phyloP scores from a whole-genome alignment of 192 early-diverging fungal genomes.

The Mortierella alpina region DNA sequence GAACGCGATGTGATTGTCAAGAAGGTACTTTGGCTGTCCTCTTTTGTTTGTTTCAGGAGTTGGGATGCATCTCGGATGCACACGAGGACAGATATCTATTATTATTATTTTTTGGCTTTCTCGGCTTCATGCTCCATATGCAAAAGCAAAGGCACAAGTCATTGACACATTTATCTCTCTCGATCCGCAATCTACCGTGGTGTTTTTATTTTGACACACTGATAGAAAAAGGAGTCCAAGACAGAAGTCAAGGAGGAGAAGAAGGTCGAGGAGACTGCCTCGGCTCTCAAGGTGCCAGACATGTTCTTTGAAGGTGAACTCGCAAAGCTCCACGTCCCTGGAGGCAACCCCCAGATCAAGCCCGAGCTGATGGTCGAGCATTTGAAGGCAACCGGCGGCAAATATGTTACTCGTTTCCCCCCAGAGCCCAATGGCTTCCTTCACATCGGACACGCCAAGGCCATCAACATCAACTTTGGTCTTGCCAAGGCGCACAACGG shows the following conservation, averaged over 20 bases:
- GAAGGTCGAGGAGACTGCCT: slow-evolving; percentile 41
- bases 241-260: slow-evolving; percentile 51
- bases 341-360: slow-evolving; percentile 96
- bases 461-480: slow-evolving; percentile 99
- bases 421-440: slow-evolving; percentile 99
- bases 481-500: slow-evolving; percentile 93
- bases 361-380: slow-evolving; percentile 91
- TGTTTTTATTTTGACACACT: not conserved
- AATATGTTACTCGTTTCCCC: slow-evolving; percentile 97
- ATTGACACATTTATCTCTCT: not conserved
- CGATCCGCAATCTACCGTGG: not conserved
- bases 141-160: not conserved
- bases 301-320: slow-evolving; percentile 96
- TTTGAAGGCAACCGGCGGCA: slow-evolving; percentile 88
- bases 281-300: slow-evolving; percentile 59
- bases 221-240: slow-evolving; percentile 72
- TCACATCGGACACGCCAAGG: slow-evolving; percentile 99
- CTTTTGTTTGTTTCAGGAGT: not conserved
- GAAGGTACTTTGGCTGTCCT: slow-evolving; percentile 28
- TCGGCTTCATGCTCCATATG: not conserved
- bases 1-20: slow-evolving; percentile 83
- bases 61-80: not conserved
- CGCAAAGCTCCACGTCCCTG: slow-evolving; percentile 90
- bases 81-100: not conserved
- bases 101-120: not conserved